Evolutionary conservation across 2,329 filamentous ascomycete genomes (phyloP).

Genomic region (Fusarium ambrosium): DNA sequence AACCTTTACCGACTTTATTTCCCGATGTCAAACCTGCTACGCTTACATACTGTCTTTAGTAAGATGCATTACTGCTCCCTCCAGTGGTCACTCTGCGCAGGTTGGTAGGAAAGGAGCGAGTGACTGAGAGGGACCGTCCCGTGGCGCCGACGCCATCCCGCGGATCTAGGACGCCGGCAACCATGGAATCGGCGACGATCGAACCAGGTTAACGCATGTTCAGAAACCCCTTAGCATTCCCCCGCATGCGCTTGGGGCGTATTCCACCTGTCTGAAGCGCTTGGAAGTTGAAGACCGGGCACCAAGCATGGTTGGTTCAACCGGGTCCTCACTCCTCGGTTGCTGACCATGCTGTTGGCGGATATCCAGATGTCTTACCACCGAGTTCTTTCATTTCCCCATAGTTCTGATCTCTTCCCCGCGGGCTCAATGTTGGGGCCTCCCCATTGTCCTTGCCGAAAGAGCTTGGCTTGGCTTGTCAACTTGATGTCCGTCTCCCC

Average conservation of each 20-base stretch:
- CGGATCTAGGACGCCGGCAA: slow-evolving; percentile 6
- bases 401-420: not conserved
- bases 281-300: slow-evolving; percentile 5
- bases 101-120: not conserved
- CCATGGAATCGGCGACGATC: slow-evolving; percentile 6
- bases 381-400: not conserved
- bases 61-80: not conserved
- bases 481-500: slow-evolving; percentile 7
- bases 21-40: not conserved
- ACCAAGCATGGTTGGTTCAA: not conserved
- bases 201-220: slow-evolving; percentile 1
- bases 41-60: slow-evolving; percentile 8
- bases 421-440: not conserved
- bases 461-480: not conserved
- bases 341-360: not conserved
- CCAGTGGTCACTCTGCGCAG: not conserved
- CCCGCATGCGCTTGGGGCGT: slow-evolving; percentile 4
- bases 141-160: slow-evolving; percentile 9
- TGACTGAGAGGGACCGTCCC: slow-evolving; percentile 4
- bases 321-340: not conserved
- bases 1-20: slow-evolving; percentile 6
- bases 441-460: not conserved
- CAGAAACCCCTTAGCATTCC: not conserved
- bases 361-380: not conserved
- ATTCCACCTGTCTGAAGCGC: not conserved